Evolutionary conservation across 75 land plant genomes (phyloP).

Genomic region (Cupressus sempervirens): DNA sequence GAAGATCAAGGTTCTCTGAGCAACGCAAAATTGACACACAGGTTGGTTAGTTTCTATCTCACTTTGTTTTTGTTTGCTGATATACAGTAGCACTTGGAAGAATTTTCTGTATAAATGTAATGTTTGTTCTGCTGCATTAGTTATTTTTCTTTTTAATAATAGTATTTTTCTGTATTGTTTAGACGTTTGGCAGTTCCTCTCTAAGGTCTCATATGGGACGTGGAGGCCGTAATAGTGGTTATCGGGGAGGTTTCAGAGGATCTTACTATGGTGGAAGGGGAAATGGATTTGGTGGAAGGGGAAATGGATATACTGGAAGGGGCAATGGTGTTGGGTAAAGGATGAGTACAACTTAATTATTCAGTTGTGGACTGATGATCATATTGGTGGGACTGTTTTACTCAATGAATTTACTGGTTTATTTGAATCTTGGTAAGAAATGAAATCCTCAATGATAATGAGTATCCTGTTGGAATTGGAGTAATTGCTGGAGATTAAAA

Average conservation of each 20-base stretch:
- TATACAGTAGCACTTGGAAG: background rate
- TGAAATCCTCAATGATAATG: background rate
- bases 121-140: background rate
- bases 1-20: constrained; percentile 34
- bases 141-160: background rate
- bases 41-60: constrained; percentile 17
- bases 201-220: constrained; percentile 34
- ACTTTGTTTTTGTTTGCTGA: background rate
- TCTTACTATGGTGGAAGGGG: constrained; percentile 28
- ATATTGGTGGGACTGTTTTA: background rate
- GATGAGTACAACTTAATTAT: background rate
- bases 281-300: constrained; percentile 31
- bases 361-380: background rate
- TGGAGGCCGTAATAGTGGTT: constrained; percentile 28
- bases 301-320: constrained; percentile 33
- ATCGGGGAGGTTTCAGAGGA: constrained; percentile 36
- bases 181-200: constrained; percentile 45
- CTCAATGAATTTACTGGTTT: background rate
- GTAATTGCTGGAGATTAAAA: background rate
- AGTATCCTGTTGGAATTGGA: background rate
- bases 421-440: background rate
- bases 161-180: constrained; percentile 1
- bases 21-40: constrained; percentile 51
- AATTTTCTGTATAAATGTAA: background rate
- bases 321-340: constrained; percentile 15